A percentile compares a stretch with the other conserved stretches of the same genome.
Conservation (phyloP, 495 filamentous ascomycete genomes). For the Lasiosphaeria miniovina region DNA sequence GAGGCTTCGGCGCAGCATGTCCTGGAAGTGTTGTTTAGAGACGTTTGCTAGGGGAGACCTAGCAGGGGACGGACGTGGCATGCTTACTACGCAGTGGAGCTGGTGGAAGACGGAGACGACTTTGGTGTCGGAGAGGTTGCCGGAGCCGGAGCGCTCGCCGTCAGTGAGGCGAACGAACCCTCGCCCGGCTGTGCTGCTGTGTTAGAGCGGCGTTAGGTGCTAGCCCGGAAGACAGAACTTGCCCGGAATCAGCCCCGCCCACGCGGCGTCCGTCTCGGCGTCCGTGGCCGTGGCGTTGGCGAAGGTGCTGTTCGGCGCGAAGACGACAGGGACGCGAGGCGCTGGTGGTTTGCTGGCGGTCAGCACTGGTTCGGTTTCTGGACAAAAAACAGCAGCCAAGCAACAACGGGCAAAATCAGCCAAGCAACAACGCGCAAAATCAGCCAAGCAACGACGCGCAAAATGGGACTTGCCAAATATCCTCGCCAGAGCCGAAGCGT, state of each 20-base stretch:
- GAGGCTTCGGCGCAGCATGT: slow-evolving; percentile 6
- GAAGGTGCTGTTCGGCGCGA: not conserved
- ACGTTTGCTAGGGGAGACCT: not conserved
- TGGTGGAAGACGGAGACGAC: slow-evolving; percentile 7
- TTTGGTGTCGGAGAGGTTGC: slow-evolving; percentile 1
- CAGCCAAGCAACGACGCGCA: too few species aligned
- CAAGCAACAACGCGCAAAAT: too few species aligned
- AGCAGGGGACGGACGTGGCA: not conserved
- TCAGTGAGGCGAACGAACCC: slow-evolving; percentile 4
- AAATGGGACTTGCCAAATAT: too few species aligned
- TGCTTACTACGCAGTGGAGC: slow-evolving; percentile 9
- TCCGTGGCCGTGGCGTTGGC: not conserved
- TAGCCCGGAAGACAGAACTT: not conserved
- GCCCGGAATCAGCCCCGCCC: not conserved
- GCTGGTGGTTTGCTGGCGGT: not conserved
- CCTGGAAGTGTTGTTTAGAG: not conserved
- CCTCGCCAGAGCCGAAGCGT: too few species aligned
- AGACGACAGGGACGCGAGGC: not conserved
- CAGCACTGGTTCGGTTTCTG: not conserved
- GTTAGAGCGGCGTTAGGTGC: not conserved
- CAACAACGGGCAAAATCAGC: too few species aligned
- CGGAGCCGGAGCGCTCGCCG: slow-evolving; percentile 4
- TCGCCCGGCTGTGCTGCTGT: not conserved
- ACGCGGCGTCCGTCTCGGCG: not conserved
- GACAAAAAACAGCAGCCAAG: not conserved